Evolutionary conservation across 2,329 filamentous ascomycete genomes (phyloP), one percentile per base, ranked within the genome.

Genomic region (Aspergillus pseudoglaucus): DNA sequence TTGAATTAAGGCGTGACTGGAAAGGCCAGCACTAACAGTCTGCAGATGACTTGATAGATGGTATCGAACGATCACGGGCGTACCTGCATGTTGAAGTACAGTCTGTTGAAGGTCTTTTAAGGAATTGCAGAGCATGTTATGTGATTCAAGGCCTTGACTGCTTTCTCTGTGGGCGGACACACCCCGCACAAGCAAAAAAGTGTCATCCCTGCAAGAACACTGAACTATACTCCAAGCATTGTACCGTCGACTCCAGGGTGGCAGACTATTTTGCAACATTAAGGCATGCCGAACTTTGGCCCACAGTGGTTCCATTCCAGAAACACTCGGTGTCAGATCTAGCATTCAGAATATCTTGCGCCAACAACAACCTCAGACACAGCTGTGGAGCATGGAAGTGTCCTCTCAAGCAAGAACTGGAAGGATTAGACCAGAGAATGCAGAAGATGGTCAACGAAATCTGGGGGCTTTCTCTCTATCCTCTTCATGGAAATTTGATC

Each of bases 151-250:
- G 20, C 33, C 7, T 18, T 20, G 4, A 40, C 5, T 48, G 47
- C 30, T 37, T 37, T 37, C 33, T 3, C 15, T 48, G 47, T 12
- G 35, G 17, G 4, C 32, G 37, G 15, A 42, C 3, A 18, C 27
- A 32, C 37, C 37, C 17, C 12, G 3, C 1, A n/a, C 2, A 0
- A 15, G 35, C 37, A 18, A 25, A 18, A 17, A 38, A 23, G 22
- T 48, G 47, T 25, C 15, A 22, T 45, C n/a, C 17, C 42, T 48
- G 42, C 22, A 38, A 12, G 1, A 48, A 42, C 15, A 45, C 10
- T 8, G 10, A 44, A 17, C 14, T 48, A 23, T 4, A 10, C 20
- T 10, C 12, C 42, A 48, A 25, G 27, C 22, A 45, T 18, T 48
- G 47, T 18, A 48, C 6, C 7, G 35, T 23, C 3, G 47, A 48